These are phyloP conservation scores for Cynanchum wilfordii DNA, from an alignment of 257 asterid species.

Conservation along the genomic window DNA sequence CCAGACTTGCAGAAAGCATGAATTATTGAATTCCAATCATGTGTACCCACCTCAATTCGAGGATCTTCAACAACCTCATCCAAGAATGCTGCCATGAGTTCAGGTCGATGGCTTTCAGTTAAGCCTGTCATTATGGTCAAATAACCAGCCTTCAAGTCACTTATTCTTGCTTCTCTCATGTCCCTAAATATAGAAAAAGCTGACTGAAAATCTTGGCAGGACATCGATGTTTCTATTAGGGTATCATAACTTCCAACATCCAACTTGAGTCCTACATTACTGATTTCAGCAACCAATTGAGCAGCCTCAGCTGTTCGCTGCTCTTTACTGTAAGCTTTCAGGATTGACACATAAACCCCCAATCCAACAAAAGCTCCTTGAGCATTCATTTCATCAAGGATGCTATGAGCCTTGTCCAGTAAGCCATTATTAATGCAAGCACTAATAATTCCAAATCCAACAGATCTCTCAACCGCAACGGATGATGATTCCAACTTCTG, in stretches of 20 bases:
- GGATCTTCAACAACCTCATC: slow-evolving; percentile 91
- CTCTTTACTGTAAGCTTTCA: slow-evolving; percentile 73
- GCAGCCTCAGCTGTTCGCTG: slow-evolving; percentile 86
- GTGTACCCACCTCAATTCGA: slow-evolving; percentile 66
- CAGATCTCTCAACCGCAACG: slow-evolving; percentile 44
- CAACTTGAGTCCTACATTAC: slow-evolving; percentile 50
- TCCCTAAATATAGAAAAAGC: slow-evolving; percentile 88
- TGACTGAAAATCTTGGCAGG: slow-evolving; percentile 89
- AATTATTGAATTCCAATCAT: slow-evolving; percentile 95
- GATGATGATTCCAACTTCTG: slow-evolving; percentile 65
- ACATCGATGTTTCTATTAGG: slow-evolving; percentile 80
- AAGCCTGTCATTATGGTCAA: slow-evolving; percentile 93
- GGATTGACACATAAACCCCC: slow-evolving; percentile 72
- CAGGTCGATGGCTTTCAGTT: slow-evolving; percentile 91
- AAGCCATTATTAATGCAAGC: slow-evolving; percentile 62
- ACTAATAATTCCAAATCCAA: slow-evolving; percentile 64
- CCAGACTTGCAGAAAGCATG: slow-evolving; percentile 94
- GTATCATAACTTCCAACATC: slow-evolving; percentile 63
- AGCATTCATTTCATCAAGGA: slow-evolving; percentile 81
- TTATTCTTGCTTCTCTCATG: slow-evolving; percentile 80
- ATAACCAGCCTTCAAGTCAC: slow-evolving; percentile 65
- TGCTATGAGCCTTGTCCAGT: slow-evolving; percentile 68
- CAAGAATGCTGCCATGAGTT: slow-evolving; percentile 83
- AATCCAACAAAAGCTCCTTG: slow-evolving; percentile 60
- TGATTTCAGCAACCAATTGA: slow-evolving; percentile 68